Base-by-base conservation (phyloP, 2,329 filamentous ascomycete species). In the Fusarium sulawesiense region DNA sequence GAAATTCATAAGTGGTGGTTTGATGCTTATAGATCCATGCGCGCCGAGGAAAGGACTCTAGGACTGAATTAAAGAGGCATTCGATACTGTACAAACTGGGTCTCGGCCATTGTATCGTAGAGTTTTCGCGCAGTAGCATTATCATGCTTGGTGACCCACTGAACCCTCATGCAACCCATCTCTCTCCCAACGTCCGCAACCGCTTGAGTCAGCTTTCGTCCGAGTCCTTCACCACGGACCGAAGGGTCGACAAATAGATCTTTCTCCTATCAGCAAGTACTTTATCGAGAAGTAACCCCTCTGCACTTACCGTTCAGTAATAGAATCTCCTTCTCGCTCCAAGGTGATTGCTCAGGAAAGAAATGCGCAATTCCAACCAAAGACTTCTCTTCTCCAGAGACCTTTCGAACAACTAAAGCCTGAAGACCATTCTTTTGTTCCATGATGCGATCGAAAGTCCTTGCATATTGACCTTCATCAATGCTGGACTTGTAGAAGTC, bases 101-200 rank as follows among this genome's bases (percentile, higher is more conserved):
- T 68, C 12, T 71, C 67, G 3, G 50, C 68, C 30, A 71, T 9
- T 1, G 68, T 71, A 18, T 71, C 68, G 16, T 71, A 71, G 6
- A 71, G 50, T 12, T 53, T 44, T 2, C 68, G 30, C 1, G 68
- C 68, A 8, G 23, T 32, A 7, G 53, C 16, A 23, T 71, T 71
- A 11, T 71, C 68, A 16, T 68, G 59, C 45, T 68, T 71, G 1
- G 68, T 71, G 11, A 71, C 48, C 68, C 68, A 71, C 21, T 71
- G 68, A 14, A 71, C 27, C 21, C 68, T 54, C n/a, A 58, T 27
- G n/a, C 49, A 71, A 0, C 55, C 68, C 55, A 45, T 60, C 20
- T 68, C 44, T 25, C 53, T 68, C 2, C 40, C 68, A n/a, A 65
- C 6, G 5, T 71, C 56, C 1, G 68, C 64, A 3, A 71, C 68